Evolutionary conservation across 352 stramenopile species (phyloP).

Genomic region (Globisporangium echinulatum): DNA sequence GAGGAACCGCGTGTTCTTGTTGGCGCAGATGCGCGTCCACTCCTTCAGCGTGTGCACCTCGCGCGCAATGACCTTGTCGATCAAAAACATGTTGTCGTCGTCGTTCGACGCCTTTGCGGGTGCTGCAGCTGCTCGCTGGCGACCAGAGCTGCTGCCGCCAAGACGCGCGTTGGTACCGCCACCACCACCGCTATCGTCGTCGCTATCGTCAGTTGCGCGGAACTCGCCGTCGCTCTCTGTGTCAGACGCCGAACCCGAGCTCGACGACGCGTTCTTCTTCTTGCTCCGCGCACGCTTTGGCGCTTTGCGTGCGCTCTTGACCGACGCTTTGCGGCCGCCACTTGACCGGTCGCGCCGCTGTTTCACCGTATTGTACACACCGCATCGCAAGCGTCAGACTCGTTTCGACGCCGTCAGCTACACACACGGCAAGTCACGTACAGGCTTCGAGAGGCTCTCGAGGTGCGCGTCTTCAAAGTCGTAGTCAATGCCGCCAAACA

Average conservation of each 20-base stretch:
- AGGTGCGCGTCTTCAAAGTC: slow-evolving; percentile 12
- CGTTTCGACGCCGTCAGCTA: neutral
- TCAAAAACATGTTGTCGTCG: slow-evolving; percentile 69
- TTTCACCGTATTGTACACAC: no score
- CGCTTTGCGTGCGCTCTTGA: neutral
- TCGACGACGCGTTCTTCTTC: slow-evolving; percentile 11
- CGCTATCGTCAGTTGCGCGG: slow-evolving; percentile 1
- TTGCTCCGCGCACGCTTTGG: slow-evolving; percentile 9
- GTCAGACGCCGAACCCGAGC: slow-evolving; percentile 1
- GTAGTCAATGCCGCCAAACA: slow-evolving; percentile 9
- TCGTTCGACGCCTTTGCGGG: neutral
- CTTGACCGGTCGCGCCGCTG: slow-evolving; percentile 9
- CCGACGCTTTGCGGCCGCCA: slow-evolving; percentile 1
- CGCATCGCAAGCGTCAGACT: no score
- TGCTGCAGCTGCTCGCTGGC: no score
- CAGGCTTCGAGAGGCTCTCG: slow-evolving; percentile 14
- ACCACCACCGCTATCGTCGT: neutral
- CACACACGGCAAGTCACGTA: neutral
- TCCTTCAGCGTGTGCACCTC: slow-evolving; percentile 77
- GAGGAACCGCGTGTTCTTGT: slow-evolving; percentile 74
- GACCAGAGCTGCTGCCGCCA: neutral
- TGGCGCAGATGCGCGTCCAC: slow-evolving; percentile 67
- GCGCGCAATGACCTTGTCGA: slow-evolving; percentile 76
- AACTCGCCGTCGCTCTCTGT: slow-evolving; percentile 21
- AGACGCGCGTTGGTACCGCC: neutral